Base-by-base conservation (phyloP, 352 stramenopile genomes). In the Saprolegnia diclina region DNA sequence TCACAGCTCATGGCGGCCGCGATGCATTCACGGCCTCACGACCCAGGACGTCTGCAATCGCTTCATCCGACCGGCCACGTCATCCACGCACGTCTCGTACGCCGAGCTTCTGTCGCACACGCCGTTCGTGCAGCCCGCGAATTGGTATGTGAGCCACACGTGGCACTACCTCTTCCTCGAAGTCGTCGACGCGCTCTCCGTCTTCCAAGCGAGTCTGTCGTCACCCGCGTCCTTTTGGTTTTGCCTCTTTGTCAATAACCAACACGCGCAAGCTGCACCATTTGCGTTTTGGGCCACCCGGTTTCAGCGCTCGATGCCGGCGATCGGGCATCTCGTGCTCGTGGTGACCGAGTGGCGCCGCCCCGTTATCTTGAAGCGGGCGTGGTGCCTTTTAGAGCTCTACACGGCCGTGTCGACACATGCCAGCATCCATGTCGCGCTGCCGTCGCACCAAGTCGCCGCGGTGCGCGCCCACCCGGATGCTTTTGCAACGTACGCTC, bases 231-330 rank as follows among this genome's bases (percentile, higher is more conserved):
- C 56, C 16, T 29, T 64, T 13, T 64, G 56, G 56, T 64, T 64
- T 64, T 64, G 56, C 38, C n/a, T 37, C 7, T 64, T 64, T 46
- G n/a, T 11, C 56, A 64, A 64, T 35, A 64, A 64, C 56, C 56
- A 64, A 21, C 56, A 64, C 38, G 35, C 22, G n/a, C n/a, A n/a
- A n/a, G n/a, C n/a, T n/a, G n/a, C n/a, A n/a, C n/a, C n/a, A n/a
- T n/a, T n/a, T n/a, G n/a, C n/a, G n/a, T n/a, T n/a, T n/a, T n/a
- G n/a, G n/a, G n/a, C n/a, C n/a, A n/a, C n/a, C n/a, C n/a, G n/a
- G n/a, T n/a, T n/a, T n/a, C n/a, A n/a, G n/a, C n/a, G n/a, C n/a
- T n/a, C n/a, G n/a, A n/a, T n/a, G n/a, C n/a, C n/a, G n/a, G n/a
- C n/a, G n/a, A n/a, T n/a, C n/a, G n/a, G n/a, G n/a, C n/a, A n/a